Conservation (phyloP, 2,329 filamentous ascomycete genomes). For the Onygenales sp. region DNA sequence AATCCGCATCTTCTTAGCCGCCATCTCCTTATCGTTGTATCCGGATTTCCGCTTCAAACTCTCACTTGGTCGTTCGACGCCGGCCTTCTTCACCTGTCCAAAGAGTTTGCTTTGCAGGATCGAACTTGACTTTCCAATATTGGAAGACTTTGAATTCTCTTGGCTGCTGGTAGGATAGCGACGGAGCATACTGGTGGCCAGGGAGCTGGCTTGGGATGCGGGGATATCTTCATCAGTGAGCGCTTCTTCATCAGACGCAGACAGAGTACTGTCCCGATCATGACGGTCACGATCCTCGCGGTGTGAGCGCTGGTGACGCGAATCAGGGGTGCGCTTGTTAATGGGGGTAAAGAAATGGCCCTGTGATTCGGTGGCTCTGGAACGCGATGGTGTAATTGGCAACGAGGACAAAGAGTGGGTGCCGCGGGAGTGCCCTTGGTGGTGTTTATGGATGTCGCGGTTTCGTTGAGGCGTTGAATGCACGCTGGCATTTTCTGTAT, state of each 20-base stretch:
- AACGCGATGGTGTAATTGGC: conserved; percentile 61
- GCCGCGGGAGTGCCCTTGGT: conserved; percentile 58
- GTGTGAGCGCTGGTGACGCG: conserved; percentile 33
- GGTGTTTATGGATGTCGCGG: conserved; percentile 26
- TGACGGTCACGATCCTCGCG: conserved; percentile 44
- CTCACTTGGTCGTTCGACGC: conserved; percentile 25
- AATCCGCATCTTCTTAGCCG: conserved; percentile 42
- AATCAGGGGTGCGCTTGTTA: conserved; percentile 50
- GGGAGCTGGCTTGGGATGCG: conserved; percentile 68
- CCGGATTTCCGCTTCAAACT: conserved; percentile 30
- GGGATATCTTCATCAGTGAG: conserved; percentile 57
- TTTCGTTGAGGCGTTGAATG: conserved; percentile 58
- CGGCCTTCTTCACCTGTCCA: conserved; percentile 50
- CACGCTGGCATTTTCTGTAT: conserved; percentile 64
- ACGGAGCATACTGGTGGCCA: conserved; percentile 65
- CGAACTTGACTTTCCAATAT: conserved; percentile 34
- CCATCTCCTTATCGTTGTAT: conserved; percentile 15
- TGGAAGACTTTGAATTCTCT: conserved; percentile 24
- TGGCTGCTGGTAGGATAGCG: conserved; percentile 39
- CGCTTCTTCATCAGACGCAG: conserved; percentile 48
- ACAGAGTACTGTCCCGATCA: conserved; percentile 80
- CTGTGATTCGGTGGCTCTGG: conserved; percentile 41
- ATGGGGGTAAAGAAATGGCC: conserved; percentile 51
- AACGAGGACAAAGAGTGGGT: conserved; percentile 78
- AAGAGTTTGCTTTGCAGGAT: conserved; percentile 55